Evolutionary conservation across 1,139 yeast species (phyloP).

Genomic region (Candida freyschussii): DNA sequence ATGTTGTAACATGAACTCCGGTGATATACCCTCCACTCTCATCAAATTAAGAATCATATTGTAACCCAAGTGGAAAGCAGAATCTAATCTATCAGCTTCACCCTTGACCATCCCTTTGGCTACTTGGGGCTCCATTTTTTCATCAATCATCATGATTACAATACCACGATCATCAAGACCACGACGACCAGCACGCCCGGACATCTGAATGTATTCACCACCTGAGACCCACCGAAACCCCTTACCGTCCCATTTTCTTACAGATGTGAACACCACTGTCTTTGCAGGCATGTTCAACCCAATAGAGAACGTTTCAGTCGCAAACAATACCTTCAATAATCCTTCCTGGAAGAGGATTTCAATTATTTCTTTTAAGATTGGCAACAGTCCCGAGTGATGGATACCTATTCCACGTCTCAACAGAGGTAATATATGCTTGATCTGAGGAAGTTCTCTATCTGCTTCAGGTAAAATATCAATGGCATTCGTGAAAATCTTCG

Average conservation of each 20-base stretch:
- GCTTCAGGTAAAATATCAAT: conserved; percentile 80
- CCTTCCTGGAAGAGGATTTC: conserved; percentile 98
- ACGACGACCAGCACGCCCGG: conserved; percentile 99
- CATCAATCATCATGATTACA: conserved; percentile 98
- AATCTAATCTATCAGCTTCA: conserved; percentile 91
- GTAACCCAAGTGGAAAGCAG: conserved; percentile 95
- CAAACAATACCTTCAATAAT: conserved; percentile 85
- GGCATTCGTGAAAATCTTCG: conserved; percentile 87
- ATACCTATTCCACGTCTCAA: conserved; percentile 95
- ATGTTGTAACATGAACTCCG: conserved; percentile 92
- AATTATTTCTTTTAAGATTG: conserved; percentile 92
- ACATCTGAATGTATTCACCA: conserved; percentile 99
- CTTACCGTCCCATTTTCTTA: conserved; percentile 96
- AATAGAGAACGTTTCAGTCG: conserved; percentile 97
- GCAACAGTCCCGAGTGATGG: conserved; percentile 94
- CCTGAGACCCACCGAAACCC: conserved; percentile 99
- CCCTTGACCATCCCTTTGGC: conserved; percentile 99
- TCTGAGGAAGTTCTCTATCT: conserved; percentile 91
- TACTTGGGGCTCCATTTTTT: conserved; percentile 98
- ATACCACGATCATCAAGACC: conserved; percentile 98
- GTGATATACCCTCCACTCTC: conserved; percentile 97
- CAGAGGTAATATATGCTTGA: conserved; percentile 82
- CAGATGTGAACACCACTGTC: conserved; percentile 96
- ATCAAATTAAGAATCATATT: conserved; percentile 93
- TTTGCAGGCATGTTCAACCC: conserved; percentile 98